Percentiles rank a stretch among this genome's conserved stretches.
Conservation (phyloP, 371 early-diverging fungal genomes). For the Gilbertella persicaria region DNA sequence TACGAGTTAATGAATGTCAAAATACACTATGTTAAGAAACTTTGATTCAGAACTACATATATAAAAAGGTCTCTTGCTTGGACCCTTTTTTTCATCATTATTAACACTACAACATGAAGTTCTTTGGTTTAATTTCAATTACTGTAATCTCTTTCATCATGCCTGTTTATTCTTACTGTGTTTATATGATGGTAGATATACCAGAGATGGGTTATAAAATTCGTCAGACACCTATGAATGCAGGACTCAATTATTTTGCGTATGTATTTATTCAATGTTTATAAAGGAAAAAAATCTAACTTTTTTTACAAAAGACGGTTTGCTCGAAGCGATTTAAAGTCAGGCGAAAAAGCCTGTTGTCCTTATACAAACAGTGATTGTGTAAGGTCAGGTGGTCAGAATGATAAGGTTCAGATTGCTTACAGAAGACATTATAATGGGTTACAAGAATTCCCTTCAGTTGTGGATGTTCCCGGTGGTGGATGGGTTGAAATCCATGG, state of each 20-base stretch:
- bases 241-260: not conserved
- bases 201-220: not conserved
- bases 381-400: not conserved
- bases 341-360: constrained; percentile 5
- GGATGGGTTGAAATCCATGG: constrained; percentile 8
- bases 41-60: too few species aligned
- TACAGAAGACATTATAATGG: not conserved
- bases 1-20: too few species aligned
- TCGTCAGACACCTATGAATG: not conserved
- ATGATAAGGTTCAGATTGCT: not conserved
- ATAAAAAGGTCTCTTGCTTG: too few species aligned
- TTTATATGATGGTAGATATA: not conserved
- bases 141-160: not conserved
- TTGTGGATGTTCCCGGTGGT: not conserved
- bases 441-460: not conserved
- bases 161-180: not conserved
- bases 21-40: too few species aligned
- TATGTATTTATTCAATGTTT: not conserved
- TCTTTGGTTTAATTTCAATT: not conserved
- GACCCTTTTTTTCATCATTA: not conserved
- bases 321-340: not conserved
- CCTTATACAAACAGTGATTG: constrained; percentile 2
- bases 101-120: not conserved
- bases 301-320: not conserved
- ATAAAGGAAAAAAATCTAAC: too few species aligned